A percentile compares a stretch with the other conserved stretches of the same genome.
phyloP scores from a whole-genome alignment of 306 rosid genomes.

The Parietaria judaica region DNA sequence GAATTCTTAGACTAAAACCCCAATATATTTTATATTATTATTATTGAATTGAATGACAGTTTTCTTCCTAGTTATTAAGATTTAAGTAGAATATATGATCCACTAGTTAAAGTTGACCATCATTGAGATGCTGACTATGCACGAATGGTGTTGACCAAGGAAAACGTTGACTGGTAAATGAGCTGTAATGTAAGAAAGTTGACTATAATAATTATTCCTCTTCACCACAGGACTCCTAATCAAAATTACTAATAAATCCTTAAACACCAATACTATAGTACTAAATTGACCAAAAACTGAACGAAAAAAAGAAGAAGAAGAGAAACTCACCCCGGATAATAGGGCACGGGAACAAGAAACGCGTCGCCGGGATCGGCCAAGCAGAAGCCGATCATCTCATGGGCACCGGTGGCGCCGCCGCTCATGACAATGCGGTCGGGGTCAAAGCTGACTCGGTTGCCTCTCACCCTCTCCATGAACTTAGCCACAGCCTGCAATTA shows the following conservation, averaged over 20 bases:
- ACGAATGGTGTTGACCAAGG: conserved; percentile 1
- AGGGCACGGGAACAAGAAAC: conserved; percentile 76
- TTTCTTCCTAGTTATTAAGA: too few relatives aligned
- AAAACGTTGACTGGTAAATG: background rate
- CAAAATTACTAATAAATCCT: background rate
- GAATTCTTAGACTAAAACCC: too few relatives aligned
- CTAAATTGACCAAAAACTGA: background rate
- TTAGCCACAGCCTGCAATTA: conserved; percentile 67
- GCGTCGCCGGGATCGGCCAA: conserved; percentile 82
- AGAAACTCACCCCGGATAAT: conserved; percentile 58
- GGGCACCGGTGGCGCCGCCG: conserved; percentile 92
- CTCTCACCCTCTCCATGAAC: conserved; percentile 66
- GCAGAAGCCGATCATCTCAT: conserved; percentile 64
- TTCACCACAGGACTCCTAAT: background rate
- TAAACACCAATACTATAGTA: background rate
- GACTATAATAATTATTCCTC: background rate
- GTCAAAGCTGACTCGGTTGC: conserved; percentile 50
- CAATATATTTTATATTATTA: too few relatives aligned
- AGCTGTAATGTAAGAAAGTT: background rate
- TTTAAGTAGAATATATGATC: too few relatives aligned
- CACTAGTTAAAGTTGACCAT: too few relatives aligned
- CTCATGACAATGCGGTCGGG: conserved; percentile 83
- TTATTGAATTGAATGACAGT: too few relatives aligned
- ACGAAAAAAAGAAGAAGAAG: background rate
- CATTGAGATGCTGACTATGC: background rate